phyloP scores from a whole-genome alignment of 345 rosid species.

The Noccaea bulbosa region DNA sequence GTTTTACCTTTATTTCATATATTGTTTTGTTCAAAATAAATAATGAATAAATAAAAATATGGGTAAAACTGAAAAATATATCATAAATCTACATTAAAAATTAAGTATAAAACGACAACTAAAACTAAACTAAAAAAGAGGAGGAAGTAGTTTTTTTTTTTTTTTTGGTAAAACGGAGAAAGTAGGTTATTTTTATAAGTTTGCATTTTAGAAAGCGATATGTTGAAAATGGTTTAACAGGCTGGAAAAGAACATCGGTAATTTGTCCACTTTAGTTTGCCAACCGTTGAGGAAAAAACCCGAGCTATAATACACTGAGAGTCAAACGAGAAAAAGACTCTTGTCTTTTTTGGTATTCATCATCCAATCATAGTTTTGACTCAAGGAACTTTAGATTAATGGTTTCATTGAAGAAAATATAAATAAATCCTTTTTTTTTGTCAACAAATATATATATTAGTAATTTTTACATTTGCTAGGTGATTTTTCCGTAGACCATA shows the following conservation, averaged over 20 bases:
- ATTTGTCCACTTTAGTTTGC: conserved; percentile 47
- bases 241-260: conserved; percentile 20
- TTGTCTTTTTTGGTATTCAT: conserved; percentile 39
- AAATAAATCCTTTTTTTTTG: neutral
- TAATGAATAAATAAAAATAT: too few relatives aligned
- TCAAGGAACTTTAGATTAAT: neutral
- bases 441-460: neutral
- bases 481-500: too few relatives aligned
- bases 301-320: conserved; percentile 35
- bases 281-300: conserved; percentile 45
- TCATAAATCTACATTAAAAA: too few relatives aligned
- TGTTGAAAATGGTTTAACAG: conserved; percentile 33
- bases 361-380: conserved; percentile 46
- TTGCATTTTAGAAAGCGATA: conserved; percentile 14
- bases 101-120: too few relatives aligned
- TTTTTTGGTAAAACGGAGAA: too few relatives aligned
- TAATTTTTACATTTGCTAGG: too few relatives aligned
- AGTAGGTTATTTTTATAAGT: neutral
- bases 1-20: too few relatives aligned
- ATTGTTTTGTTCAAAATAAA: too few relatives aligned
- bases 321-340: conserved; percentile 47
- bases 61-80: too few relatives aligned
- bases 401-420: neutral
- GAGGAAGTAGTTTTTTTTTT: too few relatives aligned
- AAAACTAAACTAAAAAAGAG: too few relatives aligned